Percentiles rank a stretch among this genome's conserved stretches.
Conservation (phyloP, 805 yeast species). For the Kazachstania africana region DNA sequence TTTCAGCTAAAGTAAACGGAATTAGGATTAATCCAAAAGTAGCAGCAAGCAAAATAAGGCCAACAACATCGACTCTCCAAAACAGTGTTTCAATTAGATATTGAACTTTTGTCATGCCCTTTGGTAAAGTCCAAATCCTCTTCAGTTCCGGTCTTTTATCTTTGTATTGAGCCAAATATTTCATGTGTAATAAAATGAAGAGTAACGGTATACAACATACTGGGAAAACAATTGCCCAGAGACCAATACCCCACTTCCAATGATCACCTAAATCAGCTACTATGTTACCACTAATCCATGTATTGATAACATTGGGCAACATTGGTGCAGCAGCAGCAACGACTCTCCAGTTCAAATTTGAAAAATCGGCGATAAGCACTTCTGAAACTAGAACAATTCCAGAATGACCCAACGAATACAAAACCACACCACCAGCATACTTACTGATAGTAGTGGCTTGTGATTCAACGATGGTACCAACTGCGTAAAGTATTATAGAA, state of each 20-base stretch:
- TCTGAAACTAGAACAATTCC: constrained; percentile 45
- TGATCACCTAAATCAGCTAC: constrained; percentile 24
- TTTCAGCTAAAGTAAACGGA: constrained; percentile 63
- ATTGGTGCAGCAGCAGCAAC: constrained; percentile 49
- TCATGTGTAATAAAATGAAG: constrained; percentile 37
- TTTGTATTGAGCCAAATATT: constrained; percentile 31
- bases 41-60: constrained; percentile 40
- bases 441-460: constrained; percentile 39
- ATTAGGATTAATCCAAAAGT: constrained; percentile 48
- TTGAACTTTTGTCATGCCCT: constrained; percentile 8
- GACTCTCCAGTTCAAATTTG: constrained; percentile 54
- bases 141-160: constrained; percentile 13
- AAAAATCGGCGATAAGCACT: constrained; percentile 48
- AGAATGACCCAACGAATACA: constrained; percentile 39
- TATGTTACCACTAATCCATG: constrained; percentile 57
- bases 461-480: constrained; percentile 45
- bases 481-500: constrained; percentile 35
- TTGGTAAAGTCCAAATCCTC: neutral
- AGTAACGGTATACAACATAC: constrained; percentile 38
- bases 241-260: constrained; percentile 48
- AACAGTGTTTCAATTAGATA: constrained; percentile 29
- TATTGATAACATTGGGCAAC: constrained; percentile 54
- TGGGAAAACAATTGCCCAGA: constrained; percentile 50
- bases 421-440: constrained; percentile 46
- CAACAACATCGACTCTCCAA: constrained; percentile 53